Conservation (phyloP, 2,329 filamentous ascomycete genomes). For the Blastomyces gilchristii region DNA sequence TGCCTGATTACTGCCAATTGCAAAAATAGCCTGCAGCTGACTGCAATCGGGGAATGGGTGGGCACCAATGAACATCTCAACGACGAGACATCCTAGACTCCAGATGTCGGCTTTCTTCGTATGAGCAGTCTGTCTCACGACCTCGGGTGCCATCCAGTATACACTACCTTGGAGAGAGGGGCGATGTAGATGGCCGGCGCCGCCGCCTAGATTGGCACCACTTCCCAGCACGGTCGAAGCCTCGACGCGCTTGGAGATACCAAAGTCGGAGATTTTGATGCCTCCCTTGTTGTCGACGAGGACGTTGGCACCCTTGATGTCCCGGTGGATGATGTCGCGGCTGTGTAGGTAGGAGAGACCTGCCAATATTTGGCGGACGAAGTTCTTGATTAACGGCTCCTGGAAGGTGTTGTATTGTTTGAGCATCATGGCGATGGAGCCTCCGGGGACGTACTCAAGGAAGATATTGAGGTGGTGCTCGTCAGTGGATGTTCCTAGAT, state of each 20-base stretch:
- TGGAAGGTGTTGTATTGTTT: slow-evolving; percentile 94
- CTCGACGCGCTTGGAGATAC: slow-evolving; percentile 95
- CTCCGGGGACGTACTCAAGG: slow-evolving; percentile 95
- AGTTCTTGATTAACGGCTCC: slow-evolving; percentile 88
- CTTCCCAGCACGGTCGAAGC: slow-evolving; percentile 65
- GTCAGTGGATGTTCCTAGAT: slow-evolving; percentile 88
- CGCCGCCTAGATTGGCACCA: slow-evolving; percentile 28
- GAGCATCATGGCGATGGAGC: slow-evolving; percentile 95
- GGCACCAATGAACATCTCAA: slow-evolving; percentile 97
- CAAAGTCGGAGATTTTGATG: slow-evolving; percentile 98
- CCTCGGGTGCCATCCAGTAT: slow-evolving; percentile 99
- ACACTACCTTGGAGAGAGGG: slow-evolving; percentile 89
- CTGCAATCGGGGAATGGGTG: slow-evolving; percentile 96
- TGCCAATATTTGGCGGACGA: slow-evolving; percentile 88
- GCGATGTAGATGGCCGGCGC: slow-evolving; percentile 39
- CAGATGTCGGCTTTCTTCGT: slow-evolving; percentile 98
- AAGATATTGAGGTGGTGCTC: slow-evolving; percentile 96
- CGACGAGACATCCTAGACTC: slow-evolving; percentile 90
- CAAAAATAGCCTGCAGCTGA: slow-evolving; percentile 96
- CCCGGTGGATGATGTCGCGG: slow-evolving; percentile 91
- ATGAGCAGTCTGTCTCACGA: slow-evolving; percentile 95
- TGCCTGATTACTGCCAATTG: slow-evolving; percentile 82
- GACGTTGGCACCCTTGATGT: slow-evolving; percentile 98
- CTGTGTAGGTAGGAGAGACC: slow-evolving; percentile 89
- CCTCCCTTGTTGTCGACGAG: slow-evolving; percentile 97